Base-by-base conservation (phyloP, 768 basidiomycete species). In the Leccinum aurantiacum region DNA sequence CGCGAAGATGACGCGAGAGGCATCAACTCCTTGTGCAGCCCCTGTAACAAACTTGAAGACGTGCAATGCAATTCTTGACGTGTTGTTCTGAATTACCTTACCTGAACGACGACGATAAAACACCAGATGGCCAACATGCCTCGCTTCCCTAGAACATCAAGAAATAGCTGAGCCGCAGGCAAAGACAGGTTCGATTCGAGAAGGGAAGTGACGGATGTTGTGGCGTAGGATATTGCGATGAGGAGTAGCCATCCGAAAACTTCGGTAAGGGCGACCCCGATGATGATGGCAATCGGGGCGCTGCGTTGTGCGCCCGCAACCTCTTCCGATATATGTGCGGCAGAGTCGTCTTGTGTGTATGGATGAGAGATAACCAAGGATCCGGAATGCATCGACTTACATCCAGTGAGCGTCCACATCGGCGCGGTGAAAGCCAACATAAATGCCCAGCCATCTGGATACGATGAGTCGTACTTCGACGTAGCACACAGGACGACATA, bases 351-450 rank as follows among this genome's bases (percentile, higher is more conserved):
- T 89, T 60, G 17, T 37, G 17, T 37, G 22, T 41, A 35, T 2
- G 17, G 10, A 19, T 60, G 61, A 62, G 19, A 19, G 46, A 50
- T n/a, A 3, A 6, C 3, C 61, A 25, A 17, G 4, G 24, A 38
- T 37, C 44, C 29, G 31, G 4, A 17, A 53, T 10, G 46, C 31
- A 59, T 25, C 72, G 6, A 1, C 86, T 64, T 56, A 89, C 88
- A 90, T 60, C 88, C 89, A 4, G 89, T 90, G 56, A 90, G 73
- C 5, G 87, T 89, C 88, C 88, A 90, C 89, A 90, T 90, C 0
- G 87, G 86, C 1, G 89, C 78, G 0, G 87, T 88, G 67, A 90
- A 89, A 0, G 89, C 79, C 48, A 90, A 70, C 62, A 89, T 76
- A 69, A 89, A 89, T 2, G 88, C 86, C 88, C 88, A 89, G 17